Base-by-base conservation (phyloP, 352 stramenopile species). In the Phytophthora citrophthora region DNA sequence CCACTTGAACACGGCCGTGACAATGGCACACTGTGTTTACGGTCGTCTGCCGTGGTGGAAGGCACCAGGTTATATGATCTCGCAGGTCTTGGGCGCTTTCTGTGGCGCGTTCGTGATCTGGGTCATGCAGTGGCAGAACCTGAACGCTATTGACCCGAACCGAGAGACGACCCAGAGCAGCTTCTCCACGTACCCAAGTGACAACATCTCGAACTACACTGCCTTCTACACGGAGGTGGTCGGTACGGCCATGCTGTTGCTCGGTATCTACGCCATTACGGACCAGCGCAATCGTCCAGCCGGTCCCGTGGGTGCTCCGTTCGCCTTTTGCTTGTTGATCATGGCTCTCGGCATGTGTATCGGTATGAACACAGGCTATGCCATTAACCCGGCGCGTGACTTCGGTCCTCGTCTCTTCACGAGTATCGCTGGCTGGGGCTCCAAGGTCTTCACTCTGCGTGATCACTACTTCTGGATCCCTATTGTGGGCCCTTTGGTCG, bases 151-250 rank as follows among this genome's bases (percentile, higher is more conserved):
- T 5, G 80, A 89, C 46, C 80, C 80, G 1, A 44, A 81, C 18
- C 74, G 64, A 11, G 58, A 68, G 11, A 79, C 59, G 4, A 77
- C 73, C 1, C 72, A 76, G 36, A 56, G 47, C 31, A 65, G 70
- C 46, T 87, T 79, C 39, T 51, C 74, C 7, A 85, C 80, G 24
- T 86, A 80, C 64, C 80, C 80, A 8, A 62, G 50, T 16, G 56
- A 60, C 5, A 52, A 66, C 27, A 74, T 86, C 46, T 71, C 70
- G 20, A 79, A 81, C 63, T 51, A 50, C 26, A 86, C 68, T 13
- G 76, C 76, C 11, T 87, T 89, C 59, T 67, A 77, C 45, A 83
- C 76, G 26, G 80, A 89, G 56, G 68, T 87, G 24, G 58, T 89
- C 46, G 79, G 62, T 45, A 83, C 80, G 24, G 71, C 66, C 7